A percentile compares a stretch with the other conserved stretches of the same genome.
These are phyloP conservation scores for Salix koriyanagi DNA, from an alignment of 345 rosid genomes.

Conservation along the genomic window DNA sequence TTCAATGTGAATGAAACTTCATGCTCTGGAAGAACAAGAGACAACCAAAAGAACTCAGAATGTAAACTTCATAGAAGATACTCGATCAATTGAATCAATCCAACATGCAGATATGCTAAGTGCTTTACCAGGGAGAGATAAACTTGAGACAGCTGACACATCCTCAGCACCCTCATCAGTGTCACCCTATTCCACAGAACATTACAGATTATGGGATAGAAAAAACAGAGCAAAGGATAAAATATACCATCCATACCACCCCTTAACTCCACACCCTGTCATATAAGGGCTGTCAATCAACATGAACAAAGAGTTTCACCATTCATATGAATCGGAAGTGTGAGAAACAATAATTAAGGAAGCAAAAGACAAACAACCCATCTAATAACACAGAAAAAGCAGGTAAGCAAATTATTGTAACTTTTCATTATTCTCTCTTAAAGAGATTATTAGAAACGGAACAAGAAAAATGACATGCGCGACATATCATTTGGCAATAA, in stretches of 20 bases:
- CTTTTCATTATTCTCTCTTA: not conserved
- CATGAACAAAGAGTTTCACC: not conserved
- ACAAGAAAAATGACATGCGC: not conserved
- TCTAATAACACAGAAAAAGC: not conserved
- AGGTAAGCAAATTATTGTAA: not conserved
- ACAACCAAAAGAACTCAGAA: slow-evolving; percentile 1
- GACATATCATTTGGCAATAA: not conserved
- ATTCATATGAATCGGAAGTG: not conserved
- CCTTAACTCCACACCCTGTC: not conserved
- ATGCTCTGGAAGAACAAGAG: slow-evolving; percentile 44
- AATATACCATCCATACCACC: not conserved
- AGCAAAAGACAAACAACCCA: not conserved
- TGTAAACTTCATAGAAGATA: slow-evolving; percentile 6
- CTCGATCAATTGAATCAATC: slow-evolving; percentile 5
- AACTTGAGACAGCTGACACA: slow-evolving; percentile 25
- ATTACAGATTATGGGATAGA: slow-evolving; percentile 8
- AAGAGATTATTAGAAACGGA: not conserved
- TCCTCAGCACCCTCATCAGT: slow-evolving; percentile 23
- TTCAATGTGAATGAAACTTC: slow-evolving; percentile 73
- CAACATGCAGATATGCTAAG: slow-evolving; percentile 35
- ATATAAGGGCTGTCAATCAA: not conserved
- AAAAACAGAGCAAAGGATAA: not conserved
- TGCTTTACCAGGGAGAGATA: slow-evolving; percentile 30
- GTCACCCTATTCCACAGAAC: slow-evolving; percentile 42
- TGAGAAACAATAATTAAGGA: not conserved